Base-by-base conservation (phyloP, 2,329 filamentous ascomycete genomes). In the Fusarium pininemorale region DNA sequence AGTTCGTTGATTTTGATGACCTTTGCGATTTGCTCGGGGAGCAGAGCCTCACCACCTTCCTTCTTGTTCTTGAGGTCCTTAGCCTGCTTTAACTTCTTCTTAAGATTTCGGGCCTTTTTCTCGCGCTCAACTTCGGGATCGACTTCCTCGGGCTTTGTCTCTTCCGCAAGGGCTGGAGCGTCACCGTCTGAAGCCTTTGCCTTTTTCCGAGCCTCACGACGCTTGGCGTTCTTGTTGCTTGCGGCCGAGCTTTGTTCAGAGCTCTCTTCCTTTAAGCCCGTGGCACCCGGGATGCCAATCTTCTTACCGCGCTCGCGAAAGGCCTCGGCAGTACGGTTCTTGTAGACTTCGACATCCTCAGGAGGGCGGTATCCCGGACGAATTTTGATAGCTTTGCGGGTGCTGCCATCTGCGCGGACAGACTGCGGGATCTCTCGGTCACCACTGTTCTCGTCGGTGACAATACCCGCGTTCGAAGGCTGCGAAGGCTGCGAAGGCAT, bases 1-100 rank as follows among this genome's bases (percentile, higher is more conserved):
- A 99, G 88, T 85, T 99, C 96, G 72, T 94, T 94, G 81, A 99
- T 98, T 83, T 96, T 97, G 82, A 98, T 97, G 63, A 99, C 94
- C 85, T 99, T 99, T 77, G 96, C 95, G 73, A 98, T 92, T 84
- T 99, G 96, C 84, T 99, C 96, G 0, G 95, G 96, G 32, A 98
- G 87, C 69, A 99, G 84, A 9, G 90, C 88, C 80, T 94, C 93
- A 26, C 96, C 96, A 63, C 91, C 91, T 30, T 97, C 94, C 83
- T 97, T 97, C 87, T 98, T 98, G 78, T 91, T 92, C 81, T 94
- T 93, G 61, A 99, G 87, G 5, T 98, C 96, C 76, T 91, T 93
- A 8, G 96, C 96, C 82, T 99, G 96, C 79, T 96, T 93, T 69
- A 99, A 86, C 84, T 98, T 99, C 87, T 99, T 99, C 81, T 92